Percentiles rank a stretch among this genome's conserved stretches.
phyloP scores from a whole-genome alignment of 768 basidiomycete species.

The Trichaptum fuscoviolaceum region DNA sequence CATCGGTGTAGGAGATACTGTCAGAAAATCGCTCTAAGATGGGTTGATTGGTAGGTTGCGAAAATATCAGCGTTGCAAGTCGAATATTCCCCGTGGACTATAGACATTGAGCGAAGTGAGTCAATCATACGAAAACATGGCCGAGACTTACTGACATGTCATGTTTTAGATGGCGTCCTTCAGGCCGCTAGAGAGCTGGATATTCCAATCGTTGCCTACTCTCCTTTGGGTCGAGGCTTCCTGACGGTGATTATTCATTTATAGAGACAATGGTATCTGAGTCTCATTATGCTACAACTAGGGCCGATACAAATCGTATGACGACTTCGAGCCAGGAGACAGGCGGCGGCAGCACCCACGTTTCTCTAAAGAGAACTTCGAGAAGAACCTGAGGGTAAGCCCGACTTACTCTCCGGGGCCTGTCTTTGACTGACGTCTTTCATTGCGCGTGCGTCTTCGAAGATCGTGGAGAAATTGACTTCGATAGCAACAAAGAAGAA shows the following conservation, averaged over 20 bases:
- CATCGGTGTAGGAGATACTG: neutral
- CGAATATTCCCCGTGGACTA: slow-evolving; percentile 12
- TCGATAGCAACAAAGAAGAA: slow-evolving; percentile 36
- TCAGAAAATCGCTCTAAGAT: neutral
- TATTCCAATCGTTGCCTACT: slow-evolving; percentile 54
- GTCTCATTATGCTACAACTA: slow-evolving; percentile 21
- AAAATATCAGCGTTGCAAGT: slow-evolving; percentile 11
- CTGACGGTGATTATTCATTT: slow-evolving; percentile 29
- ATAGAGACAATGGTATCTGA: slow-evolving; percentile 4
- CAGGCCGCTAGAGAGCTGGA: slow-evolving; percentile 43
- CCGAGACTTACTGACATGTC: neutral
- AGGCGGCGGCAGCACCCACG: slow-evolving; percentile 32
- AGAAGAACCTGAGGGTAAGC: slow-evolving; percentile 13
- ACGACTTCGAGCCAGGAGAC: slow-evolving; percentile 19
- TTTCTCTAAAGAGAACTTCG: slow-evolving; percentile 37
- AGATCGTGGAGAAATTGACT: slow-evolving; percentile 36
- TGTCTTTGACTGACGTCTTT: neutral
- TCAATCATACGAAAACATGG: neutral
- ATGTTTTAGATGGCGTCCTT: slow-evolving; percentile 7
- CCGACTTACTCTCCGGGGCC: neutral
- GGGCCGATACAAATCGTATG: slow-evolving; percentile 16
- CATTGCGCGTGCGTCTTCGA: slow-evolving; percentile 12
- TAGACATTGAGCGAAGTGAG: slow-evolving; percentile 11
- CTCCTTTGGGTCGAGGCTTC: slow-evolving; percentile 53
- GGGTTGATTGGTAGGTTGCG: slow-evolving; percentile 4